Evolutionary conservation across 2,329 filamentous ascomycete genomes (phyloP), one percentile per base, ranked within the genome.

Genomic region (Verticillium alfalfae): DNA sequence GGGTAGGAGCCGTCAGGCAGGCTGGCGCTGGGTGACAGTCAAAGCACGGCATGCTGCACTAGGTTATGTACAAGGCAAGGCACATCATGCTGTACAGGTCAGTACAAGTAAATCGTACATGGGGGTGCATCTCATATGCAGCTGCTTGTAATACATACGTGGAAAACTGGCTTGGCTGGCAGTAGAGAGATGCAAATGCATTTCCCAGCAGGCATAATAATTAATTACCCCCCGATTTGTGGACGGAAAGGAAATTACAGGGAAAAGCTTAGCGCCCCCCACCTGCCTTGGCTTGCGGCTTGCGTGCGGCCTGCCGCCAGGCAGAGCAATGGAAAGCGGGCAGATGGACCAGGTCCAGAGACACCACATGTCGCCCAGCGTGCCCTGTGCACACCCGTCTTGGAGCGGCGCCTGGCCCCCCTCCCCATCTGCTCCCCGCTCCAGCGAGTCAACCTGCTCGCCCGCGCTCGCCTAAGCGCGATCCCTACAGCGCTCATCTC

Each of bases 401-500:
- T 18, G n/a, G 56, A 36, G 18, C 56, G 22, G 26, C 26, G 26
- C 26, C 26, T 31, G 26, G 26, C 26, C 26, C 26, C 26, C 26
- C 26, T 31, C 26, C 26, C 26, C 26, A 31, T 31, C 26, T 31
- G 26, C 26, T 31, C 26, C 26, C 26, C 26, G 31, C 31, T 34
- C 54, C 54, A n/a, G 39, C 39, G 18, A 45, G 16, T 45, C 39
- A n/a, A 45, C 39, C 39, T 12, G 45, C 45, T 52, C 45, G 45
- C 45, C 45, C 12, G n/a, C 18, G 36, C 22, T 57, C 55, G 55
- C 55, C 55, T 57, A 57, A 38, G 36, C 55, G 55, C 12, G 31
- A 49, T 57, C 34, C 57, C 54, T 60, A 59, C 60, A 65, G 63
- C 58, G 58, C 58, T 65, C 60, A 65, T 65, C 63, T 64, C 63